Evolutionary conservation across 768 basidiomycete genomes (phyloP), one percentile per base, ranked within the genome.

Genomic region (Suillus subluteus): DNA sequence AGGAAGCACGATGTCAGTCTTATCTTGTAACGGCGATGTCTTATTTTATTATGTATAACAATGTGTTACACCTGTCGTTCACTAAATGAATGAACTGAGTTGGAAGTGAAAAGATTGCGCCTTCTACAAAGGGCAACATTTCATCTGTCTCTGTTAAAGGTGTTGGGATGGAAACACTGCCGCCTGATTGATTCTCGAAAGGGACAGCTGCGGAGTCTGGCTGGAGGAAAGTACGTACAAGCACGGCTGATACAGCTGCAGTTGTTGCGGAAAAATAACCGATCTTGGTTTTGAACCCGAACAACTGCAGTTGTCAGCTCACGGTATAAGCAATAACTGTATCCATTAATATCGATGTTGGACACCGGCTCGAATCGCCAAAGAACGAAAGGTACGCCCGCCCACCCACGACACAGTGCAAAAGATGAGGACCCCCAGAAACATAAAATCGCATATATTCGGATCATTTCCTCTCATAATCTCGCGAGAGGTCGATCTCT

Each of bases 401-500:
- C 30, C 30, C 30, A 8, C 9, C 30, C 26, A 30, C 9, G 4
- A 11, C 30, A 18, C 50, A 6, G 9, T 12, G 35, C 21, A 21
- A 8, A 55, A 21, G 16, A 55, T 16, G 30, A 54, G 26, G 26
- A 35, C 6, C 2, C 18, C 2, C 18, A 32, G 18, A 32, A 32
- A 55, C 11, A 55, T 32, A 6, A 18, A 18, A 55, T 11, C 15
- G 6, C 6, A 26, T 15, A 16, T 9, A 16, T 9, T 48, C 12
- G 6, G 23, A 32, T 64, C 37, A 62, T 52, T 69, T 70, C 35
- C 38, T 56, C 23, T 83, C 80, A 75, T 87, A 94, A 73, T 95
- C 92, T 68, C 86, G 86, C 55, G 90, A 88, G 61, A 97, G 78
- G 78, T 97, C 95, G 81, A 98, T 91, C 72, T 91, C 88, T 23